phyloP scores from a whole-genome alignment of 2,329 filamentous ascomycete species.

The Tricladium varicosporioides region DNA sequence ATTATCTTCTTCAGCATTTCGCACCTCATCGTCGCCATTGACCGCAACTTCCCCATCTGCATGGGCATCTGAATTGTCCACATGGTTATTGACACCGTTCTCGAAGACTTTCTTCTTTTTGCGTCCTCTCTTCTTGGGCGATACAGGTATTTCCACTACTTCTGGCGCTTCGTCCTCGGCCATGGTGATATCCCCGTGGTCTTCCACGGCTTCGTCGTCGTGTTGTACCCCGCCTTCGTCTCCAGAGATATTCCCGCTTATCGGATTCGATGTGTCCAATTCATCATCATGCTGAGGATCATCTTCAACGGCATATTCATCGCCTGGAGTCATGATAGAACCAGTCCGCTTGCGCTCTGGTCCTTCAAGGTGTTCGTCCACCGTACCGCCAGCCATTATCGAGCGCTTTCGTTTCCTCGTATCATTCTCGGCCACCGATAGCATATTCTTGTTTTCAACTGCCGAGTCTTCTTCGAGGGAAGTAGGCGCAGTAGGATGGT shows the following conservation, averaged over 20 bases:
- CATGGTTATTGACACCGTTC: constrained; percentile 25
- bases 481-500: constrained; percentile 35
- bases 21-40: constrained; percentile 33
- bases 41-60: constrained; percentile 19
- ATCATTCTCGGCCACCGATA: constrained; percentile 26
- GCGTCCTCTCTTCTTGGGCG: constrained; percentile 34
- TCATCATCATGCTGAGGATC: constrained; percentile 43
- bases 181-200: constrained; percentile 39
- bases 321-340: constrained; percentile 42
- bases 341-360: constrained; percentile 51
- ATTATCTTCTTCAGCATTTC: constrained; percentile 49
- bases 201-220: constrained; percentile 46
- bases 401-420: constrained; percentile 39
- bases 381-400: constrained; percentile 30
- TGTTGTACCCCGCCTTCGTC: constrained; percentile 39
- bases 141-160: constrained; percentile 21
- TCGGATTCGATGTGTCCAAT: constrained; percentile 32
- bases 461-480: constrained; percentile 31
- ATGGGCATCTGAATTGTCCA: constrained; percentile 21
- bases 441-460: constrained; percentile 25
- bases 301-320: constrained; percentile 46
- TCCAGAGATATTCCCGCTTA: constrained; percentile 33
- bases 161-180: constrained; percentile 39
- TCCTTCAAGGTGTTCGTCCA: constrained; percentile 36
- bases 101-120: constrained; percentile 35